A percentile compares a stretch with the other conserved stretches of the same genome.
These are phyloP conservation scores for Silene coronaria DNA, from an alignment of 179 eudicot species.

Conservation along the genomic window DNA sequence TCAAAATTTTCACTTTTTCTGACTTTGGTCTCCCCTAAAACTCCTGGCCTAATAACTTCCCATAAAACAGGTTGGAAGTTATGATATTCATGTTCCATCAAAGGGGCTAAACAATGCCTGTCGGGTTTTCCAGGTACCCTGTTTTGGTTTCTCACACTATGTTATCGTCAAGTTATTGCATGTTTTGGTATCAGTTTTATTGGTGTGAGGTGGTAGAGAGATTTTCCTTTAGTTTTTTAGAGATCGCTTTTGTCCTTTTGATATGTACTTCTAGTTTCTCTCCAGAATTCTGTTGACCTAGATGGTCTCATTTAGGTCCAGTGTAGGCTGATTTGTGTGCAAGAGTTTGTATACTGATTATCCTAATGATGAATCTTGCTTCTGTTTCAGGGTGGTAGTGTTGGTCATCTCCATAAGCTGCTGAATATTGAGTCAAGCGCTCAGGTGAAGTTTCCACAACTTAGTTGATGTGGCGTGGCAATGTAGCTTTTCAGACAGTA, in stretches of 20 bases:
- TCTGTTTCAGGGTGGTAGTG: constrained; percentile 81
- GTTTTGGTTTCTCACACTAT: not conserved
- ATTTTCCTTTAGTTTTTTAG: not conserved
- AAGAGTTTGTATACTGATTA: not conserved
- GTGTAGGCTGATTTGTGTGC: not conserved
- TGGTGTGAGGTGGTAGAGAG: not conserved
- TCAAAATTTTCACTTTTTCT: not conserved
- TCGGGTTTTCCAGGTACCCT: constrained; percentile 78
- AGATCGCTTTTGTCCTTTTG: constrained; percentile 6
- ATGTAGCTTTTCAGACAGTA: not conserved
- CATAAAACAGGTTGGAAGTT: constrained; percentile 57
- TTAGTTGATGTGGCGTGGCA: not conserved
- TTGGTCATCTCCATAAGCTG: constrained; percentile 88
- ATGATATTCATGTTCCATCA: constrained; percentile 38
- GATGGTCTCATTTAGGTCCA: not conserved
- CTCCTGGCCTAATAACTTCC: constrained; percentile 1
- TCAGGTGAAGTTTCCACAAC: constrained; percentile 55
- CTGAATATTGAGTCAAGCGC: constrained; percentile 81
- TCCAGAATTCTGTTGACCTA: not conserved
- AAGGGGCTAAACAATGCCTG: constrained; percentile 45
- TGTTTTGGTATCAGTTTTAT: not conserved
- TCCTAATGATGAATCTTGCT: constrained; percentile 4
- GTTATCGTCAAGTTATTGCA: not conserved
- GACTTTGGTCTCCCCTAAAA: not conserved
- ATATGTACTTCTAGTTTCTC: not conserved